Evolutionary conservation across 2,329 filamentous ascomycete species (phyloP).

Genomic region (Ophiostoma perfectum): DNA sequence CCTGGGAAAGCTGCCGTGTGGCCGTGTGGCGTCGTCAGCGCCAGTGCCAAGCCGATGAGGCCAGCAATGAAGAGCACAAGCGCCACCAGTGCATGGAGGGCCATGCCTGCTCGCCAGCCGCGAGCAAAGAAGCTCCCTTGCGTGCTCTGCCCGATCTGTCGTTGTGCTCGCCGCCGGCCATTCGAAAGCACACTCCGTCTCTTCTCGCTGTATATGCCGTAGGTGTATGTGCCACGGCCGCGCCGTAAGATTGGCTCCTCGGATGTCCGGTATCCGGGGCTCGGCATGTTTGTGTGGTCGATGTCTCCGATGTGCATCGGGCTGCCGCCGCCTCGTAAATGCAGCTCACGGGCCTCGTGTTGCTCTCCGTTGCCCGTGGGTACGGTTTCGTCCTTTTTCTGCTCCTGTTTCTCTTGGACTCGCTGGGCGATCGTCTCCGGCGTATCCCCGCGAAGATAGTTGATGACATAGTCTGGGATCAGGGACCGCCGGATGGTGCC

Average conservation of each 20-base stretch:
- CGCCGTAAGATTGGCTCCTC: neutral
- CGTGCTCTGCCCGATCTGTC: neutral
- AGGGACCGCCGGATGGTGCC: constrained; percentile 37
- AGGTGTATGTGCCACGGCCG: neutral
- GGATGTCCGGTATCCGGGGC: neutral
- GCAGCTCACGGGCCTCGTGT: neutral
- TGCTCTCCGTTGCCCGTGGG: neutral
- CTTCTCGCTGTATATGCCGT: neutral
- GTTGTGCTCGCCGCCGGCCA: neutral
- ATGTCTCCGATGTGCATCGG: neutral
- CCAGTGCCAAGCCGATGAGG: constrained; percentile 36
- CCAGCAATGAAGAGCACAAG: constrained; percentile 37
- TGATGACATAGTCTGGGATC: constrained; percentile 51
- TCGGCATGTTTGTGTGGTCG: neutral
- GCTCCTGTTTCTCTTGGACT: constrained; percentile 17
- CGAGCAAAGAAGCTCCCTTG: constrained; percentile 26
- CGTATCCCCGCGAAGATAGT: constrained; percentile 52
- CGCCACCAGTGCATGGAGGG: constrained; percentile 40
- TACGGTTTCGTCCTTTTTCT: neutral
- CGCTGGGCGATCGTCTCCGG: constrained; percentile 47
- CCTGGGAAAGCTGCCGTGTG: constrained; percentile 26
- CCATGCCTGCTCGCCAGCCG: constrained; percentile 47
- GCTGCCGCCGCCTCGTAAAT: neutral
- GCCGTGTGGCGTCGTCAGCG: constrained; percentile 29
- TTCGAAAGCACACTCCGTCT: neutral